Evolutionary conservation across 495 filamentous ascomycete species (phyloP).

Genomic region (Tuber calosporum): DNA sequence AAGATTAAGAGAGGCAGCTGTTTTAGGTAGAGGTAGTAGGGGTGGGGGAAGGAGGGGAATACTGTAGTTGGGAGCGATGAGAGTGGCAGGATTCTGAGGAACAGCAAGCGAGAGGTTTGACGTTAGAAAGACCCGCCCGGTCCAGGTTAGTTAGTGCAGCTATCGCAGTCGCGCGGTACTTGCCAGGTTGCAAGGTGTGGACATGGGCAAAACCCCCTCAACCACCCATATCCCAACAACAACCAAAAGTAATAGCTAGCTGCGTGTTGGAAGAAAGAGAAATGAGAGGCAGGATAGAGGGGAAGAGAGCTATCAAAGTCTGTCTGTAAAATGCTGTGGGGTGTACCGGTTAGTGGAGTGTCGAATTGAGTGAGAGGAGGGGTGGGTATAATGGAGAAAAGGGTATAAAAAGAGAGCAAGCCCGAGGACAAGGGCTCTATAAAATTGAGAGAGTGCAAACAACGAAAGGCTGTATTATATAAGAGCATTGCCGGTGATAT

Average conservation of each 20-base stretch:
- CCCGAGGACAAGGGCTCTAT: background rate
- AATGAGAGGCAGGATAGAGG: background rate
- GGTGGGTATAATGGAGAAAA: background rate
- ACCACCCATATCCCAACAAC: constrained; percentile 18
- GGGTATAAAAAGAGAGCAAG: background rate
- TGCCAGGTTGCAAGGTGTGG: constrained; percentile 24
- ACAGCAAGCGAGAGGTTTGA: constrained; percentile 19
- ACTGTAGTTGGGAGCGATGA: background rate
- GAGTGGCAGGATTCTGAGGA: background rate
- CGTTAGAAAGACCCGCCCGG: constrained; percentile 26
- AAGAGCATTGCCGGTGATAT: background rate
- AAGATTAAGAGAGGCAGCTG: constrained; percentile 10
- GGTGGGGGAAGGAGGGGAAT: constrained; percentile 8
- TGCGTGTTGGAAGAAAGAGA: background rate
- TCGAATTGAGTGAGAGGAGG: background rate
- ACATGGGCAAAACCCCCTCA: constrained; percentile 12
- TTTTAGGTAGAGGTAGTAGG: constrained; percentile 5
- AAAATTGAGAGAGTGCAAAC: background rate
- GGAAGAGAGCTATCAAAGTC: background rate
- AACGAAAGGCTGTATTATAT: background rate
- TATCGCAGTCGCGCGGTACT: constrained; percentile 22
- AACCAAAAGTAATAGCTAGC: constrained; percentile 12
- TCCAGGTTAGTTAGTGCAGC: constrained; percentile 12
- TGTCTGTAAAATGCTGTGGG: background rate
- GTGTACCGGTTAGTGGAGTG: background rate